These are phyloP conservation scores for Colletotrichum melonis DNA, from an alignment of 2,329 filamentous ascomycete genomes.

Conservation along the genomic window DNA sequence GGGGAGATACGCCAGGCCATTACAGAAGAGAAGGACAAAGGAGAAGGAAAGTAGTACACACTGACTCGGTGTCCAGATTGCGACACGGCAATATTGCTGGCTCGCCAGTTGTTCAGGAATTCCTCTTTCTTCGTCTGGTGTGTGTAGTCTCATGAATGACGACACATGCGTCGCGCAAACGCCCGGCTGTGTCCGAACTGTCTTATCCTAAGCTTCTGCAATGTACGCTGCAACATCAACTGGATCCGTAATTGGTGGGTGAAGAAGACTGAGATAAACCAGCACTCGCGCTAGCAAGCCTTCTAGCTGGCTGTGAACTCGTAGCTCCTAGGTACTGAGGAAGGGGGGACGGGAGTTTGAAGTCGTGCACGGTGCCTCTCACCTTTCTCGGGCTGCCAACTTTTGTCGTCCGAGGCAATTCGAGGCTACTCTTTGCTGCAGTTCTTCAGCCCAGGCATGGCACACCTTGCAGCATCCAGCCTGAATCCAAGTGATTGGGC, in stretches of 20 bases:
- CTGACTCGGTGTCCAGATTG: not conserved
- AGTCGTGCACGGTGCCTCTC: not conserved
- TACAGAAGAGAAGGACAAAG: not conserved
- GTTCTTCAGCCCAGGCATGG: constrained; percentile 14
- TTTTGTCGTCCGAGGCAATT: not conserved
- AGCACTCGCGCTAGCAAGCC: not conserved
- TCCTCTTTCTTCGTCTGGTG: not conserved
- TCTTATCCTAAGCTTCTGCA: constrained; percentile 7
- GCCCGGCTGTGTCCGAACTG: constrained; percentile 10
- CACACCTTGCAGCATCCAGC: constrained; percentile 15
- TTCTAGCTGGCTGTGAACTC: not conserved
- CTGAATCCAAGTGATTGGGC: constrained; percentile 2
- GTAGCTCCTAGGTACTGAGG: too few relatives aligned
- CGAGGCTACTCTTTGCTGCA: not conserved
- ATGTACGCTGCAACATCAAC: not conserved
- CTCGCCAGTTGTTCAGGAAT: not conserved
- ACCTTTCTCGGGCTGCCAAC: not conserved
- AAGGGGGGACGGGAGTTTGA: not conserved
- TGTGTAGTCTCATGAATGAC: constrained; percentile 23
- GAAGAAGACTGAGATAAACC: not conserved
- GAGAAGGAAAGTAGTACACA: not conserved
- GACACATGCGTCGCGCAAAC: constrained; percentile 16
- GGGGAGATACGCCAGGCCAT: not conserved
- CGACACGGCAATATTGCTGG: not conserved
- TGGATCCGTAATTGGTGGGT: not conserved